Evolutionary conservation across 2,329 filamentous ascomycete species (phyloP).

Genomic region (Bisporella sp.): DNA sequence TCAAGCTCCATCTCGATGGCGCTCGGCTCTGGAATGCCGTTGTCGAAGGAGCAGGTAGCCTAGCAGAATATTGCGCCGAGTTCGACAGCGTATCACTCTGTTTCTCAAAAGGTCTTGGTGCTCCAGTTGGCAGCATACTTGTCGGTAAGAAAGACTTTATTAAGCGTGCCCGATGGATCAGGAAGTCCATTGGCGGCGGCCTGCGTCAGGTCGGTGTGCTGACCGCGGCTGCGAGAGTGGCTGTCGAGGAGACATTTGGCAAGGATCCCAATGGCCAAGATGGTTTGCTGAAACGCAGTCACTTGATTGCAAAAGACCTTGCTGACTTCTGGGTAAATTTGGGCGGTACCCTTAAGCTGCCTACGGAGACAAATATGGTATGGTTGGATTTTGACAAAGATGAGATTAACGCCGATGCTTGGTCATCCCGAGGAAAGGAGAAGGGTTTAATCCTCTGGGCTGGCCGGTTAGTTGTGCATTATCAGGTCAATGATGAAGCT

Average conservation of each 20-base stretch:
- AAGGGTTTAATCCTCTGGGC: constrained; percentile 50
- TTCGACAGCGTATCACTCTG: constrained; percentile 74
- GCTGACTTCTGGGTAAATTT: constrained; percentile 51
- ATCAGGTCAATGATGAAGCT: constrained; percentile 59
- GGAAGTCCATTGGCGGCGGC: constrained; percentile 76
- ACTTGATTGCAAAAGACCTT: constrained; percentile 56
- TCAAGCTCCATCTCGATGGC: constrained; percentile 72
- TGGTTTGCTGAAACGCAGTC: constrained; percentile 53
- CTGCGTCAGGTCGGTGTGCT: constrained; percentile 71
- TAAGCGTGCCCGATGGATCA: constrained; percentile 64
- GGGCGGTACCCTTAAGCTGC: constrained; percentile 52
- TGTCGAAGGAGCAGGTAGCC: constrained; percentile 57
- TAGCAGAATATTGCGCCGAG: constrained; percentile 59
- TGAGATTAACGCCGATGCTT: constrained; percentile 43
- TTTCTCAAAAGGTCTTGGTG: constrained; percentile 77
- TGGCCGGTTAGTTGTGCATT: constrained; percentile 60
- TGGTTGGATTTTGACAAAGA: constrained; percentile 58
- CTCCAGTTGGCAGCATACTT: constrained; percentile 71
- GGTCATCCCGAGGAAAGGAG: constrained; percentile 46
- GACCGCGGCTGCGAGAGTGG: constrained; percentile 67
- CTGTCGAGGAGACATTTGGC: constrained; percentile 73
- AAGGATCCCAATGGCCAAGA: constrained; percentile 47
- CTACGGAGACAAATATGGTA: constrained; percentile 69
- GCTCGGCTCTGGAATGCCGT: constrained; percentile 79
- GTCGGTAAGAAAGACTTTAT: constrained; percentile 50